Evolutionary conservation across 2,329 filamentous ascomycete genomes (phyloP).

Genomic region (Dactylonectria macrodidyma): DNA sequence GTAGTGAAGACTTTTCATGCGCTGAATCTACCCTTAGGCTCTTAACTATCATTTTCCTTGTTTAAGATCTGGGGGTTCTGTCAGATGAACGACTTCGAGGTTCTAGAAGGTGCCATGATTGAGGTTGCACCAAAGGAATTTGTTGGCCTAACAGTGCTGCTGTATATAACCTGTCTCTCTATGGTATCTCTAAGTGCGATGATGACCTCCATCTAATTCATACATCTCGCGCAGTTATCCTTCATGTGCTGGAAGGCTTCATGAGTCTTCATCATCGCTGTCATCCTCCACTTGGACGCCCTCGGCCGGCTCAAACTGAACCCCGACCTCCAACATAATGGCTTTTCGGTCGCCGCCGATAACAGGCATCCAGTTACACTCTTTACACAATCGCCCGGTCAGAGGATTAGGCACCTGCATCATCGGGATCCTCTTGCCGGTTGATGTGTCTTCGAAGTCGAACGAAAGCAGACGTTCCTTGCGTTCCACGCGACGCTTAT

Average conservation of each 20-base stretch:
- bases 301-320: constrained; percentile 16
- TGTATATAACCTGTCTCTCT: too few species aligned
- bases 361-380: constrained; percentile 24
- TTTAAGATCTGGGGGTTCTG: too few species aligned
- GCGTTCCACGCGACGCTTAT: neutral
- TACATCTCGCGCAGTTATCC: neutral
- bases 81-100: too few species aligned
- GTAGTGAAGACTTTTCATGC: constrained; percentile 28
- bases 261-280: neutral
- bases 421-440: constrained; percentile 25
- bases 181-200: too few species aligned
- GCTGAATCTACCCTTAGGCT: neutral
- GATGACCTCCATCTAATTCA: too few species aligned
- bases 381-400: neutral
- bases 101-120: too few species aligned
- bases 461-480: constrained; percentile 12
- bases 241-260: constrained; percentile 8
- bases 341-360: constrained; percentile 20
- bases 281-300: neutral
- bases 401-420: neutral
- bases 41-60: too few species aligned
- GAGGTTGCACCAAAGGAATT: too few species aligned
- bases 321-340: constrained; percentile 14
- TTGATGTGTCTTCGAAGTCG: constrained; percentile 32
- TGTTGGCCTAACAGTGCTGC: too few species aligned